Conservation (phyloP, 2,329 filamentous ascomycete species). For the Ophiocordyceps sinensis region DNA sequence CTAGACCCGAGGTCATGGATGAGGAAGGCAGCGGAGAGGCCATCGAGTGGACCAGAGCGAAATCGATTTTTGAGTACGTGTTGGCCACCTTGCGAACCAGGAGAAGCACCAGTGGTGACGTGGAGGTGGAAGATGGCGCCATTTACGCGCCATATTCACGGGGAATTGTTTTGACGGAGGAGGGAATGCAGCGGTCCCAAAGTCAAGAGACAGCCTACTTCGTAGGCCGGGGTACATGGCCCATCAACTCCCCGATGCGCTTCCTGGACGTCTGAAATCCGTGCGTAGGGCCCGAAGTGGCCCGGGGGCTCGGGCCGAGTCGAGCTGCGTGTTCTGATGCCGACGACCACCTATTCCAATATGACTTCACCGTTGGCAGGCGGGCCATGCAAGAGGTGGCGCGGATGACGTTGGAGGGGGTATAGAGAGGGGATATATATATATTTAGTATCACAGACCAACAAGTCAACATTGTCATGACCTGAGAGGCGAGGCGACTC, state of each 20-base stretch:
- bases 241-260: constrained; percentile 15
- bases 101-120: background rate
- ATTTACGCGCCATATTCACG: constrained; percentile 19
- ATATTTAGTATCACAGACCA: too few species aligned
- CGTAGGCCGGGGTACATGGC: constrained; percentile 26
- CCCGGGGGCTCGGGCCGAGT: constrained; percentile 6
- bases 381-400: constrained; percentile 13
- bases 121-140: constrained; percentile 7
- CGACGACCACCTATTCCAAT: constrained; percentile 36
- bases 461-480: too few species aligned
- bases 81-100: background rate
- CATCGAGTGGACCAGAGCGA: constrained; percentile 1
- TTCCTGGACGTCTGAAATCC: constrained; percentile 28
- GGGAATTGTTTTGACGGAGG: constrained; percentile 31
- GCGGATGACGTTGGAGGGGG: constrained; percentile 5
- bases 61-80: constrained; percentile 7
- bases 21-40: constrained; percentile 7
- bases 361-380: constrained; percentile 29
- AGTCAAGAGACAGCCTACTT: constrained; percentile 26
- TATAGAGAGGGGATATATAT: constrained; percentile 9
- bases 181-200: constrained; percentile 28
- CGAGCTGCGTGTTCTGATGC: constrained; percentile 23
- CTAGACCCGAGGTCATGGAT: constrained; percentile 23
- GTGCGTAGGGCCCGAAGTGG: constrained; percentile 15
- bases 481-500: too few species aligned